Evolutionary conservation across 495 filamentous ascomycete species (phyloP).

Genomic region (Penicillium salamii): DNA sequence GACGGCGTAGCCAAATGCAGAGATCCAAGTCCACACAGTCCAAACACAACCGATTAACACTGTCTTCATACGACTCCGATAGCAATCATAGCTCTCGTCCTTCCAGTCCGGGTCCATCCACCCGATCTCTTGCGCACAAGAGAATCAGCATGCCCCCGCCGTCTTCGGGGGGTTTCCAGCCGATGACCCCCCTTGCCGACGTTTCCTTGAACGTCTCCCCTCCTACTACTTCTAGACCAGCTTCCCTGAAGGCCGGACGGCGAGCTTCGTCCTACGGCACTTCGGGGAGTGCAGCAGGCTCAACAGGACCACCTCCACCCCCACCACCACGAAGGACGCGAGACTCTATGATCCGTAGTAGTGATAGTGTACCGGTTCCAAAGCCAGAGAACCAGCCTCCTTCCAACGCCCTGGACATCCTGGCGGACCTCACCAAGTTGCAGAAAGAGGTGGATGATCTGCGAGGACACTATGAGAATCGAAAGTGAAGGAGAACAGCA

Average conservation of each 20-base stretch:
- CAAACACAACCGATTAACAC: constrained; percentile 34
- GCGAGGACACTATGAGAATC: constrained; percentile 52
- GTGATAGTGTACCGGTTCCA: constrained; percentile 24
- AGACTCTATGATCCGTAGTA: constrained; percentile 51
- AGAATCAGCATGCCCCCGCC: constrained; percentile 26
- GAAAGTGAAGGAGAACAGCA: constrained; percentile 18
- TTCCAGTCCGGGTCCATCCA: constrained; percentile 31
- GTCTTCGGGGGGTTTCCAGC: constrained; percentile 12
- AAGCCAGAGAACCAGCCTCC: constrained; percentile 22
- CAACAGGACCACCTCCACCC: constrained; percentile 46
- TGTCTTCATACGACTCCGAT: constrained; percentile 25
- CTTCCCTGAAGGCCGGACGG: constrained; percentile 12
- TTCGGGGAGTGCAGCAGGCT: constrained; percentile 1
- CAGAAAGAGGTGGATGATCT: constrained; percentile 72
- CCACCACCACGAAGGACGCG: constrained; percentile 60
- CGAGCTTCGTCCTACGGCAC: constrained; percentile 21
- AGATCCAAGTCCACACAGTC: constrained; percentile 37
- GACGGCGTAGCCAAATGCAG: constrained; percentile 48
- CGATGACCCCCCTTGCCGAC: constrained; percentile 1
- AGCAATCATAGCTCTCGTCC: constrained; percentile 28
- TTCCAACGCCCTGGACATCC: constrained; percentile 51
- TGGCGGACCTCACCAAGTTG: constrained; percentile 65
- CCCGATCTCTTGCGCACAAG: constrained; percentile 12
- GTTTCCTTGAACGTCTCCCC: constrained; percentile 5
- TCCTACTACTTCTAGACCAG: constrained; percentile 5